Evolutionary conservation across 108 stramenopile genomes (phyloP).

Genomic region (Nitzschia sp.): DNA sequence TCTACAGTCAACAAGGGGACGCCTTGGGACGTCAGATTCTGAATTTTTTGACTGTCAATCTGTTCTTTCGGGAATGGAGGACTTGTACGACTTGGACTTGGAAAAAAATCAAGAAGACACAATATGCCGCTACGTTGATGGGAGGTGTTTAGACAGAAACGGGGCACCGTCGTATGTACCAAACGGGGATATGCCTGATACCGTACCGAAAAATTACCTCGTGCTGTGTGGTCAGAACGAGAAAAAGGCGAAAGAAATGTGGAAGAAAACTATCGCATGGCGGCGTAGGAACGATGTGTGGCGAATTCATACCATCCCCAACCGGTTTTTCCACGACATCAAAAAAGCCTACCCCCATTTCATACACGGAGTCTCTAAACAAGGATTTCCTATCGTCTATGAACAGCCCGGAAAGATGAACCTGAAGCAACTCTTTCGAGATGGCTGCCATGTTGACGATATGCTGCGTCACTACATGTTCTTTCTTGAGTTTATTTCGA

Average conservation of each 20-base stretch:
- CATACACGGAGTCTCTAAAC: slow-evolving; percentile 52
- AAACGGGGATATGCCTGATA: slow-evolving; percentile 33
- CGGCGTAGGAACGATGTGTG: slow-evolving; percentile 38
- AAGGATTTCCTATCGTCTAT: slow-evolving; percentile 53
- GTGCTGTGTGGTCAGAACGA: slow-evolving; percentile 23
- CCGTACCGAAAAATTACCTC: slow-evolving; percentile 41
- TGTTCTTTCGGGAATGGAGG: slow-evolving; percentile 24
- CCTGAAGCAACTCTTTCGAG: slow-evolving; percentile 50
- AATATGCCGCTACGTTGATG: not conserved
- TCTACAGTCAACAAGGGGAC: not conserved
- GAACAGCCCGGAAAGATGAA: slow-evolving; percentile 66
- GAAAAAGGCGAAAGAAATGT: slow-evolving; percentile 40
- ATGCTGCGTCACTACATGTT: slow-evolving; percentile 65
- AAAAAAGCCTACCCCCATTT: slow-evolving; percentile 60
- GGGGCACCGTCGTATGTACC: slow-evolving; percentile 53
- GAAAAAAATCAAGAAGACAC: not conserved
- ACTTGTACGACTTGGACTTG: slow-evolving; percentile 7
- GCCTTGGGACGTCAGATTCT: slow-evolving; percentile 13
- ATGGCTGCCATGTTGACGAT: slow-evolving; percentile 48
- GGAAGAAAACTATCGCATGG: slow-evolving; percentile 52
- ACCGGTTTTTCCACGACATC: slow-evolving; percentile 50
- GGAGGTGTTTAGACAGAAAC: slow-evolving; percentile 34
- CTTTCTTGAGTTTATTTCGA: slow-evolving; percentile 59
- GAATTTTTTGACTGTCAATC: slow-evolving; percentile 37
- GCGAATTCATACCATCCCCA: slow-evolving; percentile 50